phyloP scores from a whole-genome alignment of 1,139 yeast species.

The Suhomyces bokatorum region DNA sequence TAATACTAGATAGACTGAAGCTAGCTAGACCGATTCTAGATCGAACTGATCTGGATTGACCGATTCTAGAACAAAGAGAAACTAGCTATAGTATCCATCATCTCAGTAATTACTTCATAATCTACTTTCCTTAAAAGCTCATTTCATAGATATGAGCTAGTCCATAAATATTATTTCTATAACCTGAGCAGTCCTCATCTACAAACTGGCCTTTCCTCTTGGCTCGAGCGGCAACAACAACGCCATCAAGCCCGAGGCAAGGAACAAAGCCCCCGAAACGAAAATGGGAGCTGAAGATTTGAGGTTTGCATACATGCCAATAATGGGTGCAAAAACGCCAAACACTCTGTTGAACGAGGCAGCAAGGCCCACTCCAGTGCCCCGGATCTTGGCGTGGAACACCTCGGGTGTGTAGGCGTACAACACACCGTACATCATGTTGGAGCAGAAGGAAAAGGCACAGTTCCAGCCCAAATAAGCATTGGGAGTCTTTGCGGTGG shows the following conservation, averaged over 20 bases:
- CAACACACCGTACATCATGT: conserved; percentile 46
- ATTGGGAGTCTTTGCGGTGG: conserved; percentile 42
- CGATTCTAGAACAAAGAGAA: too few relatives aligned
- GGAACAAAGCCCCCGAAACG: conserved; percentile 44
- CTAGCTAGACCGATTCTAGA: too few relatives aligned
- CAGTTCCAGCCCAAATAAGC: conserved; percentile 48
- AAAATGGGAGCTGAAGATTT: conserved; percentile 45
- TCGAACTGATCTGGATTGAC: too few relatives aligned
- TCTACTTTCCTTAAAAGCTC: too few relatives aligned
- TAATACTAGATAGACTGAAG: too few relatives aligned
- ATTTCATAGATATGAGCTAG: too few relatives aligned
- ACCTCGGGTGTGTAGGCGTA: conserved; percentile 50
- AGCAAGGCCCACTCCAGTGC: conserved; percentile 47
- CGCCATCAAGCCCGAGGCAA: conserved; percentile 36
- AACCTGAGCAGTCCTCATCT: not conserved
- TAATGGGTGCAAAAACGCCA: conserved; percentile 48
- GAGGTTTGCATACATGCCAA: conserved; percentile 45
- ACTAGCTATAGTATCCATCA: too few relatives aligned
- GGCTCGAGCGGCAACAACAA: conserved; percentile 45
- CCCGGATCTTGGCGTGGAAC: conserved; percentile 42
- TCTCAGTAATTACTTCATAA: too few relatives aligned
- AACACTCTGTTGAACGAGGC: conserved; percentile 43
- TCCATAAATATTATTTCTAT: too few relatives aligned
- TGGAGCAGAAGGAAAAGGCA: conserved; percentile 41
- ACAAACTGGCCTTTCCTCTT: conserved; percentile 19